phyloP scores from a whole-genome alignment of 1,284 basidiomycete species.

The Grifola frondosa region DNA sequence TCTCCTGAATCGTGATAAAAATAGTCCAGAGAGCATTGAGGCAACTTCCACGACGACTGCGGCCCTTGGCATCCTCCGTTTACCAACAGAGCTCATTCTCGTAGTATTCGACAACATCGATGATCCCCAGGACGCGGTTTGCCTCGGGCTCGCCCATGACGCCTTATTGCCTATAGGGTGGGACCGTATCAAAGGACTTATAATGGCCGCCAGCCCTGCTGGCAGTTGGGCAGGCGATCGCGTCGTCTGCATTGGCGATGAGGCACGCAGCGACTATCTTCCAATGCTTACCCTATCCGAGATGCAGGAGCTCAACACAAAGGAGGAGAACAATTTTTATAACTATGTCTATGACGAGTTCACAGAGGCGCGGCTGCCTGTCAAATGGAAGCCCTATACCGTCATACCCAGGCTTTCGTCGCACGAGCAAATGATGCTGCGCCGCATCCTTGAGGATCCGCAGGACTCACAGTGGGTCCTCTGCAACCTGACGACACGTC shows the following conservation, averaged over 20 bases:
- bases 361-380: too few species aligned
- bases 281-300: background rate
- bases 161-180: too few species aligned
- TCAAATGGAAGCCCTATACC: background rate
- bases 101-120: too few species aligned
- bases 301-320: background rate
- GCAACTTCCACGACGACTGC: too few species aligned
- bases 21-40: too few species aligned
- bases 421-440: background rate
- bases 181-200: too few species aligned
- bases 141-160: too few species aligned
- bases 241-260: conserved; percentile 1
- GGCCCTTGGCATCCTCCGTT: too few species aligned
- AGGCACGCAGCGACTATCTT: background rate
- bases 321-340: background rate
- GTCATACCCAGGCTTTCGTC: background rate
- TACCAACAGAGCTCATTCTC: too few species aligned
- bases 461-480: conserved; percentile 1
- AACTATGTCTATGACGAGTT: background rate
- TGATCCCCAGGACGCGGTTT: too few species aligned
- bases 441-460: background rate
- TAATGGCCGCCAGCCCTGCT: too few species aligned
- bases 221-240: conserved; percentile 1
- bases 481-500: background rate
- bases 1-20: too few species aligned